Base-by-base conservation (phyloP, 768 basidiomycete genomes). In the Amanita exitialis region DNA sequence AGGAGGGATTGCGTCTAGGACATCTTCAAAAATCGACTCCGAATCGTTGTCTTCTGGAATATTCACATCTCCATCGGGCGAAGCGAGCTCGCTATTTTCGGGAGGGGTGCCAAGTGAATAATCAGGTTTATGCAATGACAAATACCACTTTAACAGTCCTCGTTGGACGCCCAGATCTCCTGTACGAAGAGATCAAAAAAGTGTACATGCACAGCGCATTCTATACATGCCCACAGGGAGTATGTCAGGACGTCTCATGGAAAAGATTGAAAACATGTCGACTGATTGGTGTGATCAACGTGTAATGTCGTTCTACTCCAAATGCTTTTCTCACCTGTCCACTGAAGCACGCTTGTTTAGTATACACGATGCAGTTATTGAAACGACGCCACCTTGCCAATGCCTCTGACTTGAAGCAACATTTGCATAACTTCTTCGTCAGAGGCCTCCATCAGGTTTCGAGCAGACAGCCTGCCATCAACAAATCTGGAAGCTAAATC, bases 191-290 rank as follows among this genome's bases (percentile, higher is more conserved):
- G 30, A 49, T 34, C 44, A 55, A 44, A 4, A 45, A 28, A 21
- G 28, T 27, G 41, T 23, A 20, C 15, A 35, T 37, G 9, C 42
- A 42, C 2, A 32, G 48, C n/a, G 27, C 30, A 44, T 21, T 23
- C 28, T 34, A n/a, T 34, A 48, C 64, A 34, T 53, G 67, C 69
- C 66, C 54, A 72, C 66, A 44, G 70, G 66, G 21, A 94, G 72
- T 48, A 96, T 85, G 62, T 94, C 80, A 1, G 87, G 87, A 16
- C 90, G 80, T 0, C 90, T 75, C 28, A 93, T 70, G 2, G 88
- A 85, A 65, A 94, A 95, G 39, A 96, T 89, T 12, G 86, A 77
- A 60, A 94, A 94, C 92, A 94, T 94, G 59, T 92, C 83, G n/a
- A 91, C 89, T 76, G 66, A 51, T 48, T 47, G 46, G 32, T 13